phyloP scores from a whole-genome alignment of 176 grass and related monocot species.

The Calamus simplicifolius region DNA sequence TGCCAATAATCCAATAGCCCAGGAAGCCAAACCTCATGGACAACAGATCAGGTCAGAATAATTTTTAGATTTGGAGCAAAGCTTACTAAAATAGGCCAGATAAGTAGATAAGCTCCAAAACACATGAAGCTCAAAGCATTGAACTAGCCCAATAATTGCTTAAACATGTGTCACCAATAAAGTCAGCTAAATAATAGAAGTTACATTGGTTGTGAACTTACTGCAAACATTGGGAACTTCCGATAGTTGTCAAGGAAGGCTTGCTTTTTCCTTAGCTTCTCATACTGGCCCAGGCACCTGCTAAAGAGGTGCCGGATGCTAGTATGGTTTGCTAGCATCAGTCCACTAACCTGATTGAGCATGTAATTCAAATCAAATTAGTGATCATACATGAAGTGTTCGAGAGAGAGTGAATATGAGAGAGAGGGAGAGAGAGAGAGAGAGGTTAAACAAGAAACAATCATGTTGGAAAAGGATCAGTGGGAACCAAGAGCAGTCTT shows the following conservation, averaged over 20 bases:
- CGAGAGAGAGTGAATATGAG: neutral
- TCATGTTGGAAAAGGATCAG: neutral
- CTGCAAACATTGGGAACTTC: constrained; percentile 93
- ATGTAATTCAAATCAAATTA: no score
- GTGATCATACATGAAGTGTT: no score
- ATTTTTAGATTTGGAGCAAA: no score
- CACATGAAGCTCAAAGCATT: no score
- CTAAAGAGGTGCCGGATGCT: constrained; percentile 90
- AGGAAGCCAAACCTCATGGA: no score
- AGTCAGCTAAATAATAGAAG: neutral
- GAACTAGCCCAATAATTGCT: no score
- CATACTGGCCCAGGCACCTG: constrained; percentile 83
- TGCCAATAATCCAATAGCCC: no score
- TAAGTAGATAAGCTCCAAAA: no score
- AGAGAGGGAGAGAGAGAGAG: constrained; percentile 4
- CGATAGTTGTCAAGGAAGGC: constrained; percentile 97
- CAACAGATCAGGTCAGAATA: no score
- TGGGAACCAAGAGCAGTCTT: constrained; percentile 15
- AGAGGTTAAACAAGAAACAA: neutral
- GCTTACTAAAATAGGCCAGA: no score
- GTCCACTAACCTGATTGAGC: constrained; percentile 67
- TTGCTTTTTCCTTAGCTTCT: constrained; percentile 93
- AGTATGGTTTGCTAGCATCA: constrained; percentile 97
- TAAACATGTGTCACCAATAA: neutral
- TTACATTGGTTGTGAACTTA: constrained; percentile 14